Percentiles rank a stretch among this genome's conserved stretches.
Conservation (phyloP, 2,329 filamentous ascomycete species). For the Lachnellula cervina region DNA sequence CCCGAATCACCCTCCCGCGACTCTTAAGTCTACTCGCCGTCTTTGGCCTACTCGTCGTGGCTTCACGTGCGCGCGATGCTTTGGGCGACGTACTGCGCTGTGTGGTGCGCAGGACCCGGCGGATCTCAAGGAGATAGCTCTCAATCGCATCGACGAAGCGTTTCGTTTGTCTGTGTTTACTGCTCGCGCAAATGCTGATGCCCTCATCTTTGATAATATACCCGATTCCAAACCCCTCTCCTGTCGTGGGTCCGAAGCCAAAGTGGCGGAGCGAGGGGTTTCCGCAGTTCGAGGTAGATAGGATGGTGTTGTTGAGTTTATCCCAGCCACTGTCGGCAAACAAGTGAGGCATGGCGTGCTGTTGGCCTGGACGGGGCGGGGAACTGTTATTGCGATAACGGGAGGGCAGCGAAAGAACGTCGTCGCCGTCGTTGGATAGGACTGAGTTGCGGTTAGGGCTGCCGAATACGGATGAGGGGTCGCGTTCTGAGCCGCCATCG, state of each 20-base stretch:
- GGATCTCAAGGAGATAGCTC: constrained; percentile 83
- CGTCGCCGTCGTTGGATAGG: constrained; percentile 38
- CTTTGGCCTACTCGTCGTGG: constrained; percentile 35
- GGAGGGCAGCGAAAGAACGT: constrained; percentile 31
- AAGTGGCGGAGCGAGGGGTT: constrained; percentile 94
- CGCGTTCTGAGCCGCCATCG: constrained; percentile 46
- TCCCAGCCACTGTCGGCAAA: constrained; percentile 92
- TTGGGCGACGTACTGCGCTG: constrained; percentile 47
- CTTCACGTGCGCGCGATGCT: constrained; percentile 56
- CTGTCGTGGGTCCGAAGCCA: constrained; percentile 90
- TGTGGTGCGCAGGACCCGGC: constrained; percentile 73
- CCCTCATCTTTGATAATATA: constrained; percentile 98
- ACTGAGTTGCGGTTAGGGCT: constrained; percentile 51
- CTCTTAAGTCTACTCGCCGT: constrained; percentile 55
- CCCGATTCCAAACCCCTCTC: constrained; percentile 92
- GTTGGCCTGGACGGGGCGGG: constrained; percentile 39
- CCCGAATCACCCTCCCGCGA: constrained; percentile 66
- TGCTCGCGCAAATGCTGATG: constrained; percentile 86
- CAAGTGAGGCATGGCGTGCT: constrained; percentile 63
- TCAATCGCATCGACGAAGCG: constrained; percentile 88
- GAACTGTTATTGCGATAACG: constrained; percentile 50
- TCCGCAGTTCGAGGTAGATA: constrained; percentile 97
- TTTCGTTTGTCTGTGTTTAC: constrained; percentile 89
- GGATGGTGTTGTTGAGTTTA: constrained; percentile 86
- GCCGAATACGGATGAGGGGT: constrained; percentile 41